phyloP scores from a whole-genome alignment of 345 rosid genomes.

The Mercurialis annua region DNA sequence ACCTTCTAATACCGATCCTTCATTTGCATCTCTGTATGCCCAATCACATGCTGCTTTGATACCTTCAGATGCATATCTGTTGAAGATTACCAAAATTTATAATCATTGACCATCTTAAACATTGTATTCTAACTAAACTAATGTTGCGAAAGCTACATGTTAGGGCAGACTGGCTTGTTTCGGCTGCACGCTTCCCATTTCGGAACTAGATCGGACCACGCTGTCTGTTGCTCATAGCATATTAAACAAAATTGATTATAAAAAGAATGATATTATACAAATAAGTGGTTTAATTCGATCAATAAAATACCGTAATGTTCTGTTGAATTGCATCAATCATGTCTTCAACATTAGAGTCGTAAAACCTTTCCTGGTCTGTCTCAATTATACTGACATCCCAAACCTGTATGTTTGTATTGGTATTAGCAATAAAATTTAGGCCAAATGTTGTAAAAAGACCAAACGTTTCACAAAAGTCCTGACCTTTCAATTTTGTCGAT shows the following conservation, averaged over 20 bases:
- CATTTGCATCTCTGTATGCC: conserved; percentile 71
- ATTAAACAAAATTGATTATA: neutral
- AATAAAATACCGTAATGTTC: conserved; percentile 58
- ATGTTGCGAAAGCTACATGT: conserved; percentile 40
- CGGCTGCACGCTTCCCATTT: conserved; percentile 67
- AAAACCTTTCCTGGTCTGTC: conserved; percentile 59
- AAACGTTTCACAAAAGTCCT: too few species aligned
- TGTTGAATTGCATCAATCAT: conserved; percentile 57
- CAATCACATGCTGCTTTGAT: conserved; percentile 79
- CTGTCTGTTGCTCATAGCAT: conserved; percentile 43
- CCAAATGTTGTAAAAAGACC: neutral
- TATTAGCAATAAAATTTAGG: too few species aligned
- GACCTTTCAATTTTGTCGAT: too few species aligned
- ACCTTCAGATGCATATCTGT: conserved; percentile 83
- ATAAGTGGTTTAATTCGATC: neutral
- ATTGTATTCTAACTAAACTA: neutral
- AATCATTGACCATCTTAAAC: neutral
- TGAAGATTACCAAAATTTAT: too few species aligned
- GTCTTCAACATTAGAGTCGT: conserved; percentile 42
- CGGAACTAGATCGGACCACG: conserved; percentile 56
- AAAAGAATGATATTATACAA: neutral
- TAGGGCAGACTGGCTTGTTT: conserved; percentile 59
- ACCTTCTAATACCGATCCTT: conserved; percentile 67
- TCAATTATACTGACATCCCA: conserved; percentile 75
- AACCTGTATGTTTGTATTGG: conserved; percentile 39